Base-by-base conservation (phyloP, 2,329 filamentous ascomycete genomes). In the Tolypocladium album region DNA sequence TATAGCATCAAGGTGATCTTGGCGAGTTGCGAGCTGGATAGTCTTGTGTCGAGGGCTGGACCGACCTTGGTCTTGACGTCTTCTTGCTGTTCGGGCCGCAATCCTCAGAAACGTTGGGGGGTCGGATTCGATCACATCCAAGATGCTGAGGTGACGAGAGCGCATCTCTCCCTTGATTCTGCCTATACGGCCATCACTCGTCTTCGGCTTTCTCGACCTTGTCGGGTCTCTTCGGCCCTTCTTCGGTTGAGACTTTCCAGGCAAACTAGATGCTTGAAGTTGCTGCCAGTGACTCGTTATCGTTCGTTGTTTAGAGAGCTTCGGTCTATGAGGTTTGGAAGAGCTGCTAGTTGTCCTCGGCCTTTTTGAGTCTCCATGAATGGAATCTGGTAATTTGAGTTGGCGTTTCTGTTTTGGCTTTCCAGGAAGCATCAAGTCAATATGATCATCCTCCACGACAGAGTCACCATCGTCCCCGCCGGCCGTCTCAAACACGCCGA, bases 11-110 rank as follows among this genome's bases (percentile, higher is more conserved):
- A 83, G 63, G 61, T 86, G 83, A 66, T 88, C 85, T 63, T 75
- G 74, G n/a, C 83, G 79, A 38, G 77, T 85, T 27, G 82, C 83
- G n/a, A 88, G 73, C 60, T 79, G 77, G 61, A 88, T 84, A n/a
- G 74, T 69, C 66, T 88, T 88, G 52, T 67, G 75, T 0, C 72
- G 72, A 1, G 83, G 83, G 59, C 79, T 85, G 8, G 80, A 76
- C 67, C 81, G 80, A 20, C 85, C 85, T 63, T 79, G 74, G 15
- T 77, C 75, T 34, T 63, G 67, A 40, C 76, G 78, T 58, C 70
- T 75, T 59, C 73, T 79, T 4, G 79, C 83, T 58, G 82, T 77
- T 20, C 85, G 82, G 52, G 83, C 84, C 57, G 85, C 85, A 66
- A 88, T 78, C 61, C 78, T 83, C 40, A 88, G 71, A 63, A 88